These are phyloP conservation scores for Pichia sp. DNA, from an alignment of 1,139 yeast species.

Conservation along the genomic window DNA sequence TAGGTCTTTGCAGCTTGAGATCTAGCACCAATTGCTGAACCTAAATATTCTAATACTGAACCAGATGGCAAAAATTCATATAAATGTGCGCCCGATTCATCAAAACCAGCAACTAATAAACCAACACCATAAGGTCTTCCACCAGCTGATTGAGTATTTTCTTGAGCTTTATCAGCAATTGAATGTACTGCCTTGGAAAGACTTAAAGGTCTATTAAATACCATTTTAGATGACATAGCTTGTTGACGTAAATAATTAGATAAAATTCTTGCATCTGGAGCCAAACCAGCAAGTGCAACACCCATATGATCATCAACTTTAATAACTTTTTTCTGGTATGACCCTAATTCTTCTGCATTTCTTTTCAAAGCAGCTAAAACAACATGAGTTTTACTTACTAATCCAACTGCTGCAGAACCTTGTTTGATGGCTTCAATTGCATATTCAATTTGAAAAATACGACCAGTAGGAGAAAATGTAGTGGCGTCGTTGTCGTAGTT, in stretches of 20 bases:
- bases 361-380: constrained; percentile 91
- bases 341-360: constrained; percentile 94
- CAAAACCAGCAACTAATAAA: constrained; percentile 82
- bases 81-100: constrained; percentile 89
- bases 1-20: constrained; percentile 98
- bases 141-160: constrained; percentile 92
- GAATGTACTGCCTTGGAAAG: constrained; percentile 78
- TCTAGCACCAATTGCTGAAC: constrained; percentile 96
- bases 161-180: constrained; percentile 95
- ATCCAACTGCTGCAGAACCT: constrained; percentile 95
- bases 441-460: constrained; percentile 91
- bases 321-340: constrained; percentile 90
- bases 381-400: constrained; percentile 77
- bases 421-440: constrained; percentile 97
- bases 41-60: constrained; percentile 81
- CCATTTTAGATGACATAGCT: constrained; percentile 81
- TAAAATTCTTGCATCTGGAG: constrained; percentile 94
- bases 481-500: constrained; percentile 98
- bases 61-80: constrained; percentile 97
- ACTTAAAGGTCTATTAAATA: constrained; percentile 82
- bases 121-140: constrained; percentile 98
- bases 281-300: constrained; percentile 91
- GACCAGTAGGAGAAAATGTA: constrained; percentile 95
- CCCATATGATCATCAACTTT: constrained; percentile 92
- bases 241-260: constrained; percentile 86